These are phyloP conservation scores for Paramecium bursaria DNA, from an alignment of 73 alveolate genomes.

Conservation along the genomic window DNA sequence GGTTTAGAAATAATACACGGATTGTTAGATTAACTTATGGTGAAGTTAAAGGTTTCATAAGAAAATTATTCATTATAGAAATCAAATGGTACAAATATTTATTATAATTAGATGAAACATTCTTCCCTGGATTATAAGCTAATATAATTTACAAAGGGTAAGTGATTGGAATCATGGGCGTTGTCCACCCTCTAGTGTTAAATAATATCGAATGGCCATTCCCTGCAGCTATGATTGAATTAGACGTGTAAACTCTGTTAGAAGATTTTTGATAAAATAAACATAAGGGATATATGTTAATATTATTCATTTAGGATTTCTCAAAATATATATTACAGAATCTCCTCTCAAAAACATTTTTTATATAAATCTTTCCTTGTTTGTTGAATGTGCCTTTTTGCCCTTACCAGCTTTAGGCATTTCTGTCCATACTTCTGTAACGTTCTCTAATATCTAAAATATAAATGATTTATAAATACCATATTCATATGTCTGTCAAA, in stretches of 20 bases:
- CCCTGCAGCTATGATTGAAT: slow-evolving; percentile 92
- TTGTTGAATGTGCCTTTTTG: slow-evolving; percentile 92
- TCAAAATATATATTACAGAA: slow-evolving; percentile 89
- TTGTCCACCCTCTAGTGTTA: slow-evolving; percentile 94
- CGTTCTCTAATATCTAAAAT: slow-evolving; percentile 74
- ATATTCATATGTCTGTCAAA: slow-evolving; percentile 98
- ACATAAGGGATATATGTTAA: too few relatives aligned
- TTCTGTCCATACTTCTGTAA: slow-evolving; percentile 98
- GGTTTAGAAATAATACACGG: slow-evolving; percentile 96
- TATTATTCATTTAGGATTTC: slow-evolving; percentile 92
- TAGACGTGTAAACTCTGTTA: slow-evolving; percentile 80
- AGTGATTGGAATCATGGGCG: slow-evolving; percentile 92
- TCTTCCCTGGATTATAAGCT: slow-evolving; percentile 93
- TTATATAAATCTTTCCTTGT: slow-evolving; percentile 95
- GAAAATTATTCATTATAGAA: slow-evolving; percentile 22
- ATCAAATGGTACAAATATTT: slow-evolving; percentile 66
- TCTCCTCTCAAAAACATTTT: slow-evolving; percentile 99
- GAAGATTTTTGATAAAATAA: slow-evolving; percentile 62
- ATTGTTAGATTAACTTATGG: slow-evolving; percentile 92
- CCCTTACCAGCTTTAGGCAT: slow-evolving; percentile 93
- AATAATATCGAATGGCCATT: slow-evolving; percentile 86
- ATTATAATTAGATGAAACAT: slow-evolving; percentile 75
- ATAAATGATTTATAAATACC: slow-evolving; percentile 83
- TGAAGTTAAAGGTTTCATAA: slow-evolving; percentile 78
- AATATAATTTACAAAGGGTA: slow-evolving; percentile 81